phyloP scores from a whole-genome alignment of 2,329 filamentous ascomycete genomes.

The Dryadomyces sulphureus region DNA sequence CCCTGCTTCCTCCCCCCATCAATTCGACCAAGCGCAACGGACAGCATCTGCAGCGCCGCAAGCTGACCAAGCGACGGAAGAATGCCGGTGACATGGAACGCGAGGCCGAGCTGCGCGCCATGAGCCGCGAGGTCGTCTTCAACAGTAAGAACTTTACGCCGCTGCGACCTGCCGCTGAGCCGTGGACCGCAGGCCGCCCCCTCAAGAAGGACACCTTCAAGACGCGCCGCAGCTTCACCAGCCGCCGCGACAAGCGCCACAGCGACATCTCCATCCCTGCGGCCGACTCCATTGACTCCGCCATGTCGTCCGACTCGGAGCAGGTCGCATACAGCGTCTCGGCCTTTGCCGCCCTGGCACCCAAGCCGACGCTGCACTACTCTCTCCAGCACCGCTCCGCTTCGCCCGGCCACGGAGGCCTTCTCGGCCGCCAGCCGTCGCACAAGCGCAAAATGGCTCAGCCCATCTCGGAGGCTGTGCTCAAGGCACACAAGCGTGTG shows the following conservation, averaged over 20 bases:
- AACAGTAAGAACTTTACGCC: conserved; percentile 37
- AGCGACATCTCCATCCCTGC: conserved; percentile 65
- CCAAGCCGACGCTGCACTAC: conserved; percentile 70
- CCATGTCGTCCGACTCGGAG: conserved; percentile 61
- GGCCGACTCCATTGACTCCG: conserved; percentile 61
- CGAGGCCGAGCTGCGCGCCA: conserved; percentile 77
- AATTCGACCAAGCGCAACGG: conserved; percentile 43
- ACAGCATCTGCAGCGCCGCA: conserved; percentile 46
- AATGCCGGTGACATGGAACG: conserved; percentile 55
- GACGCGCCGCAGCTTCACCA: conserved; percentile 28
- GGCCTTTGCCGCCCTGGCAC: conserved; percentile 65
- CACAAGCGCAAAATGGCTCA: conserved; percentile 35
- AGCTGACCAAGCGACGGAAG: conserved; percentile 66
- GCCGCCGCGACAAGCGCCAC: conserved; percentile 31
- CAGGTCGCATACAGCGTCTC: conserved; percentile 68
- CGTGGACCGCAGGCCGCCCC: conserved; percentile 43
- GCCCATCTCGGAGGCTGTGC: conserved; percentile 44
- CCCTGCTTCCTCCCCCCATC: no score
- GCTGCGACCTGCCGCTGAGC: conserved; percentile 44
- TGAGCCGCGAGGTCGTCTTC: conserved; percentile 39
- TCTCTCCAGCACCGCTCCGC: conserved; percentile 48
- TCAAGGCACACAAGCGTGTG: conserved; percentile 47
- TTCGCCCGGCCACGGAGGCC: conserved; percentile 26
- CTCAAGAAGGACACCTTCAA: conserved; percentile 52
- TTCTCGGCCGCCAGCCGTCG: conserved; percentile 32